Evolutionary conservation across 1,284 basidiomycete species (phyloP).

Genomic region (Ceratobasidium sp.): DNA sequence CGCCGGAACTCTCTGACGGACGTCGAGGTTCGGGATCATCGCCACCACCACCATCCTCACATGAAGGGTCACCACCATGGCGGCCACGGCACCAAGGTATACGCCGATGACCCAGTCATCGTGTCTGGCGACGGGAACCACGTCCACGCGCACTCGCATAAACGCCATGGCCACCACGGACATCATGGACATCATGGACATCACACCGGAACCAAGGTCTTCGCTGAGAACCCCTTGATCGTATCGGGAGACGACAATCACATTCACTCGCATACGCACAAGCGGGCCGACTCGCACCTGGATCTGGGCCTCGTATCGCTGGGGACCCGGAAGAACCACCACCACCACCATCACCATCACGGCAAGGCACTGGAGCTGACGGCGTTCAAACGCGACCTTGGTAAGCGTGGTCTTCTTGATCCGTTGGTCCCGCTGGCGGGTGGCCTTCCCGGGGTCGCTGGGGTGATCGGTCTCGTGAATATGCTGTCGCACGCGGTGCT

Average conservation of each 20-base stretch:
- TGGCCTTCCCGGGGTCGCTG: slow-evolving; percentile 11
- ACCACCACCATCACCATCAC: slow-evolving; percentile 3
- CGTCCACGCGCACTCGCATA: slow-evolving; percentile 20
- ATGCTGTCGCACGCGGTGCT: slow-evolving; percentile 17
- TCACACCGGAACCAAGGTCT: slow-evolving; percentile 21
- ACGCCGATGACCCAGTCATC: slow-evolving; percentile 29
- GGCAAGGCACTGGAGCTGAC: slow-evolving; percentile 15
- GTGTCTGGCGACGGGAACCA: slow-evolving; percentile 31
- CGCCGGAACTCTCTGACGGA: not conserved
- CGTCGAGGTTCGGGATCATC: slow-evolving; percentile 2
- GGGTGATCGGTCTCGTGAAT: slow-evolving; percentile 11
- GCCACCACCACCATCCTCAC: slow-evolving; percentile 21
- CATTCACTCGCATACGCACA: slow-evolving; percentile 18
- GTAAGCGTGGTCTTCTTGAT: slow-evolving; percentile 22
- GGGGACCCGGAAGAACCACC: not conserved
- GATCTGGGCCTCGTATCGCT: not conserved
- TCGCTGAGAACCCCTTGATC: slow-evolving; percentile 24
- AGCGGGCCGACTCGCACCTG: not conserved
- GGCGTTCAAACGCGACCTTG: not conserved
- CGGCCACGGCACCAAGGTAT: slow-evolving; percentile 25
- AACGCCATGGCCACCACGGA: not conserved
- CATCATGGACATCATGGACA: slow-evolving; percentile 15
- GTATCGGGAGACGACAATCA: slow-evolving; percentile 26
- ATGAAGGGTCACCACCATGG: slow-evolving; percentile 1
- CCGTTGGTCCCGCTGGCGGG: slow-evolving; percentile 11